These are phyloP conservation scores for Magnaporthiopsis incrustans DNA, from an alignment of 2,329 filamentous ascomycete genomes.

Conservation along the genomic window DNA sequence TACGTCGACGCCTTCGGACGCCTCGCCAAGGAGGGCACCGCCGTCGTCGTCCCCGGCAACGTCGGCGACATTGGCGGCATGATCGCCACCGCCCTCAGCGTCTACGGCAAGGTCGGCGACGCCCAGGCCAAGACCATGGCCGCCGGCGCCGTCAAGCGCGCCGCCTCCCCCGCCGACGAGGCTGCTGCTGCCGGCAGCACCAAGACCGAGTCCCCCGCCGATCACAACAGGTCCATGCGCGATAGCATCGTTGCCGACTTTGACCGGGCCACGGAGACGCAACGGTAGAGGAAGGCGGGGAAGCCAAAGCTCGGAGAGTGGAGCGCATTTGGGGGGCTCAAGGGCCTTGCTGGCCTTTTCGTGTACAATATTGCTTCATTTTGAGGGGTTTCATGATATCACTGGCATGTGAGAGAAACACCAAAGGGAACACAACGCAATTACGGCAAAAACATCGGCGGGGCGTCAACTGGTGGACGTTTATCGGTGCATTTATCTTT, in stretches of 20 bases:
- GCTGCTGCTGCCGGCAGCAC: slow-evolving; percentile 10
- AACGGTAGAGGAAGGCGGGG: slow-evolving; percentile 8
- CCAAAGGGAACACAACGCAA: neutral
- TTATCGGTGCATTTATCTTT: neutral
- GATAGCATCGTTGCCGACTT: slow-evolving; percentile 22
- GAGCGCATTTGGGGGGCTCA: too few relatives aligned
- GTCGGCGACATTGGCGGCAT: slow-evolving; percentile 93
- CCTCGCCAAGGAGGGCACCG: slow-evolving; percentile 89
- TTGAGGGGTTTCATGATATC: neutral
- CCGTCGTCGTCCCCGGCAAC: slow-evolving; percentile 91
- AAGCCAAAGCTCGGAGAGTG: neutral
- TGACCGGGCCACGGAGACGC: slow-evolving; percentile 15
- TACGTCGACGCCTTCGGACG: slow-evolving; percentile 90
- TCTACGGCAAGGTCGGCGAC: slow-evolving; percentile 88
- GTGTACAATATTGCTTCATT: neutral
- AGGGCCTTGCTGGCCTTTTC: neutral
- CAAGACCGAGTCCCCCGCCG: slow-evolving; percentile 1
- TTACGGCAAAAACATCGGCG: neutral
- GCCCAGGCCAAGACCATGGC: slow-evolving; percentile 56
- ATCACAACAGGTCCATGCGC: slow-evolving; percentile 12
- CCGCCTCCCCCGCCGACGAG: slow-evolving; percentile 6
- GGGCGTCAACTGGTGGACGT: neutral
- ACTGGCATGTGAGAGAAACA: neutral
- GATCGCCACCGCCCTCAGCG: slow-evolving; percentile 92
- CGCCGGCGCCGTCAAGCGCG: slow-evolving; percentile 13